Evolutionary conservation across 2,329 filamentous ascomycete species (phyloP), one percentile per base, ranked within the genome.

Genomic region (Aspergillus oerlinghausenensis): DNA sequence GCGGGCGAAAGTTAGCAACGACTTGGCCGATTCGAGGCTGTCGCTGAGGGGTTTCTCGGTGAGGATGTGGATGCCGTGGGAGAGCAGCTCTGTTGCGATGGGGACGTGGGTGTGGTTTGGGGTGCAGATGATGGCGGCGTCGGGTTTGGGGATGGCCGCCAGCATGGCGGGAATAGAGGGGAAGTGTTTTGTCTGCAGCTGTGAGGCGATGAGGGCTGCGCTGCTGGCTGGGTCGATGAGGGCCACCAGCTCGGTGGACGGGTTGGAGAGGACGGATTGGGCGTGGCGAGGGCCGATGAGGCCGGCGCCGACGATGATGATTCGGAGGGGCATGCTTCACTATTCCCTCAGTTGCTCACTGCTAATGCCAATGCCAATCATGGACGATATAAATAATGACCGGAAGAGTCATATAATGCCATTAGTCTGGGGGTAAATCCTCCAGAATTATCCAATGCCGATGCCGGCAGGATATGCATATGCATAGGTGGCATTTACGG

Each of bases 21-120:
- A 56, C 2, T 60, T 58, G 1, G 66, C 69, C 6, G 57, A 65
- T 3, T 63, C 62, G 7, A 70, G 57, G 45, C 55, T 64, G 70
- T 72, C 76, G 43, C 79, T 78, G 25, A 86, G 66, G 0, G 83
- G 83, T 62, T 86, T 85, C 63, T 86, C 84, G 21, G 84, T 75
- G 0, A 86, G 73, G 0, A 84, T 72, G 52, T 84, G 79, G n/a
- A 85, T 67, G 0, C 77, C 79, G 0, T 68, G 73, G 0, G 72
- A 62, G 1, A 83, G 71, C 1, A 85, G 71, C 42, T 80, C 73
- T n/a, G 74, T 76, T 2, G 80, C 72, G 1, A 85, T 58, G 0
- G 77, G 51, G 4, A 83, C 82, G 57, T 86, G 83, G 0, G 81
- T 84, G 61, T 81, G 75, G 62, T 85, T 86, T 2, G 83, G 83